Base-by-base conservation (phyloP, 108 stramenopile species). In the Nitzschia putrida region DNA sequence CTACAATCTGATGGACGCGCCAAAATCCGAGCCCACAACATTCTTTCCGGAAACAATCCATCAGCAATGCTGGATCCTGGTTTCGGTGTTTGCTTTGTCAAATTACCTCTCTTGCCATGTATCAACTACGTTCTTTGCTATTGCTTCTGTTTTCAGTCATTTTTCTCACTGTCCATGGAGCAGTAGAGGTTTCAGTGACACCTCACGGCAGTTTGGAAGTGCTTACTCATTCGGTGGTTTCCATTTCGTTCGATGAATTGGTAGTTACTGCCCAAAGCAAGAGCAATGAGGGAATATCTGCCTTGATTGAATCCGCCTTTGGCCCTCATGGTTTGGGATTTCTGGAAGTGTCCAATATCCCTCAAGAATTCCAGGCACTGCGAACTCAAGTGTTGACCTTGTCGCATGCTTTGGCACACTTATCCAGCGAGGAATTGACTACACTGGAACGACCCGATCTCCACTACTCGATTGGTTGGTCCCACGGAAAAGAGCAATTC, bases 401-500 rank as follows among this genome's bases (percentile, higher is more conserved):
- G 67, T 83, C 90, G 2, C 61, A 54, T n/a, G 53, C 79, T 20
- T 74, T 97, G 29, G 94, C 92, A 4, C 69, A 57, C 18, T 37
- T 77, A 6, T 80, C 91, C 0, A 21, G 61, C 16, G 67, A 84
- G 8, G 67, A 81, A 53, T 66, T 86, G 57, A 69, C 78, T 20
- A 61, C 72, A 29, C 80, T 91, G 43, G 91, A 86, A 52, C 77
- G 70, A 26, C 81, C 87, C 7, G 64, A 81, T 38, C 68, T 86
- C 14, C 61, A 54, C 54, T 98, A 95, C 76, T 73, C 78, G 34
- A 88, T 97, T n/a, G 98, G 98, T 4, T 91, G 89, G 86, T 85
- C 83, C 45, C 96, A 97, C 70, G 98, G 98, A 8, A 89, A 91
- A 52, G 98, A 98, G 77, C 89, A 82, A 40, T 81, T 98, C 22